Evolutionary conservation across 495 filamentous ascomycete species (phyloP), one percentile per base, ranked within the genome.

Genomic region (Talaromyces adpressus): DNA sequence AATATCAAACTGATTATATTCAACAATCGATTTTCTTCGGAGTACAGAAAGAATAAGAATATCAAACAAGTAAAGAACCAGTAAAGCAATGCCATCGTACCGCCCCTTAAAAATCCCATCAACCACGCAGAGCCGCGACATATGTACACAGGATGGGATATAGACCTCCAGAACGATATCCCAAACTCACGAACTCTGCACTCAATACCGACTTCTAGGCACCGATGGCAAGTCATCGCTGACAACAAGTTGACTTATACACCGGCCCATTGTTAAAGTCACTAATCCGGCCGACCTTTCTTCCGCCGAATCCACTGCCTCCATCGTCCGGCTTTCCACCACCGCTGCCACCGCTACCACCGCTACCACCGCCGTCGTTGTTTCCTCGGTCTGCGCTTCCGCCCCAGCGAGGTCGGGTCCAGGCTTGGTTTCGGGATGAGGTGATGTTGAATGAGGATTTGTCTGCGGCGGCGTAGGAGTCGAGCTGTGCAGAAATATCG

Each of bases 381-480:
- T 66, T 66, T 14, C 65, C 68, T 22, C 63, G 57, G 12, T 66
- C 62, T 5, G 70, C 64, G 9, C 68, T 64, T 7, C 69, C 65
- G 36, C 69, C 66, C 70, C 70, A 73, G 7, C 67, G 67, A 47
- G 70, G 52, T 58, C 68, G 62, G 3, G 66, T 69, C 20, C 63
- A 67, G 18, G 64, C 59, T 23, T 62, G 41, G 39, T 73, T 73
- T 6, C 60, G 62, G 6, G 69, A 14, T 9, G 66, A 63, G 56
- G 69, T 59, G 49, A 85, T 73, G 65, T 90, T 91, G 73, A 88
- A 91, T 20, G 75, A 68, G 2, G 86, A 89, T 27, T 76, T 77
- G 69, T 87, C 81, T 0, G 87, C 89, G 9, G 88, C 78, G 61
- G 75, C 75, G 74, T 89, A 89, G 1, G 87, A 80, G 65, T 91